phyloP scores from a whole-genome alignment of 1,139 yeast species.

The Magnusiomyces ingens region DNA sequence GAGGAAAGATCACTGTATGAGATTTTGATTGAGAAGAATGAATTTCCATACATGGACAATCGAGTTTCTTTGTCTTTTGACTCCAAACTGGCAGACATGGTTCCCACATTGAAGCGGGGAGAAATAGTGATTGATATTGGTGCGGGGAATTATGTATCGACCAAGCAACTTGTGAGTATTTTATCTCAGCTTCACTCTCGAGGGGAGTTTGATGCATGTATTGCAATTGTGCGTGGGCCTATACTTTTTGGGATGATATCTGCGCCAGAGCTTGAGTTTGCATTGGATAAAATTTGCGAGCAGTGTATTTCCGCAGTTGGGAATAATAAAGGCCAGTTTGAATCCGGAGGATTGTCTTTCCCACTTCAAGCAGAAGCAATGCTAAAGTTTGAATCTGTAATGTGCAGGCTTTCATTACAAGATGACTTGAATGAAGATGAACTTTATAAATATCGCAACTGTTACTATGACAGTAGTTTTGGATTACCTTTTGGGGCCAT shows the following conservation, averaged over 20 bases:
- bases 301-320: not conserved
- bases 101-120: slow-evolving; percentile 16
- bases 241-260: slow-evolving; percentile 46
- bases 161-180: slow-evolving; percentile 34
- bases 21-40: slow-evolving; percentile 43
- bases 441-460: too few relatives aligned
- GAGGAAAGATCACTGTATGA: slow-evolving; percentile 52
- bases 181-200: slow-evolving; percentile 37
- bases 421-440: too few relatives aligned
- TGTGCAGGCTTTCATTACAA: too few relatives aligned
- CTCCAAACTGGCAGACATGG: slow-evolving; percentile 39
- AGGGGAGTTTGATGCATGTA: slow-evolving; percentile 49
- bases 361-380: too few relatives aligned
- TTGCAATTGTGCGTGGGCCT: slow-evolving; percentile 37
- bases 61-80: slow-evolving; percentile 33
- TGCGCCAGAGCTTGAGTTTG: slow-evolving; percentile 48
- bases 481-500: too few relatives aligned
- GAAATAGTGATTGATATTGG: slow-evolving; percentile 35
- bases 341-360: too few relatives aligned
- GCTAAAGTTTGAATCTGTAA: too few relatives aligned
- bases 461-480: too few relatives aligned
- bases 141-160: slow-evolving; percentile 36
- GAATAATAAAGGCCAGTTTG: too few relatives aligned
- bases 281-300: slow-evolving; percentile 42
- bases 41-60: slow-evolving; percentile 50